Conservation (phyloP, 139 green algal genomes). For the Chlorella sorokiniana region DNA sequence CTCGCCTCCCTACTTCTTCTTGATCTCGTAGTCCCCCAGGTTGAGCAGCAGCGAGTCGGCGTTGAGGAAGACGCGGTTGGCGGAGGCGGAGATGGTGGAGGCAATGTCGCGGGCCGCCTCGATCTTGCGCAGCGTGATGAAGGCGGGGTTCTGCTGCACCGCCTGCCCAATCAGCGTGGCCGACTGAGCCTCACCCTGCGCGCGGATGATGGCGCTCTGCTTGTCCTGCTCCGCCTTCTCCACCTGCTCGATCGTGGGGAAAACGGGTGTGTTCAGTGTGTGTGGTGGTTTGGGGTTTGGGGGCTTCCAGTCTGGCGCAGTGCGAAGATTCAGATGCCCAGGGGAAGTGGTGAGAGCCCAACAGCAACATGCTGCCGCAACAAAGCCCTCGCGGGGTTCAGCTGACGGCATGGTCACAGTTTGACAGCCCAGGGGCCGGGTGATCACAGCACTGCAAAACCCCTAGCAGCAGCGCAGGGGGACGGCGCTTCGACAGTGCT, state of each 20-base stretch:
- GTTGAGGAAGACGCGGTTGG: conserved; percentile 94
- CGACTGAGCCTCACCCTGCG: conserved; percentile 89
- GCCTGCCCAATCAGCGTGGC: conserved; percentile 94
- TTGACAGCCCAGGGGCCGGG: too few species aligned
- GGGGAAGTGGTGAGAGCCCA: too few species aligned
- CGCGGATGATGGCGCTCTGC: conserved; percentile 88
- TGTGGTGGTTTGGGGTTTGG: neutral
- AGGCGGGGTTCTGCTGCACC: conserved; percentile 83
- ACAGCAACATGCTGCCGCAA: too few species aligned
- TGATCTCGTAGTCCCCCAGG: conserved; percentile 48
- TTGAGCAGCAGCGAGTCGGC: conserved; percentile 94
- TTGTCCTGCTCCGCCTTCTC: conserved; percentile 98
- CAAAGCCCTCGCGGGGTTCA: too few species aligned
- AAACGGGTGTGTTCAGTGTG: too few species aligned
- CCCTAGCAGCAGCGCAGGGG: neutral
- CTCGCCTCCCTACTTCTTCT: neutral
- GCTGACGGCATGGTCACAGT: too few species aligned
- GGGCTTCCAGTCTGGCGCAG: too few species aligned
- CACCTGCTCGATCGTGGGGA: too few species aligned
- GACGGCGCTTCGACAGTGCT: neutral
- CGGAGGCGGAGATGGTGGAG: conserved; percentile 73
- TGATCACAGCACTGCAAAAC: too few species aligned
- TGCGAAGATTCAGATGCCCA: neutral
- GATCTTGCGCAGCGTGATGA: conserved; percentile 93
- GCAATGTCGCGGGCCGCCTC: conserved; percentile 96